A percentile compares a stretch with the other conserved stretches of the same genome.
Conservation (phyloP, 2,329 filamentous ascomycete genomes). For the Gnomoniopsis smithogilvyi region DNA sequence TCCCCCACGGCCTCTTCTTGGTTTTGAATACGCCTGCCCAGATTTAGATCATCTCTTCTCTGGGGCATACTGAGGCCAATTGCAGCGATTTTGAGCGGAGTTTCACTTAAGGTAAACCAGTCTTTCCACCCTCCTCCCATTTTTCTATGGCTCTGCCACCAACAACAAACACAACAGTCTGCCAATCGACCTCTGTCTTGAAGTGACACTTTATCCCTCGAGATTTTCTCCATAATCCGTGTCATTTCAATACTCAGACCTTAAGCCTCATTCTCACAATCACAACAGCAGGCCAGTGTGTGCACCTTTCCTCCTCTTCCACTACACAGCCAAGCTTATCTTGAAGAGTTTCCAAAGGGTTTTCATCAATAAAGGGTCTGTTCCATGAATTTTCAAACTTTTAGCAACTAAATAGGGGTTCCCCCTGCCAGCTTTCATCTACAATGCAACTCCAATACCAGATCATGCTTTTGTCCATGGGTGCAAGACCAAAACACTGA, state of each 20-base stretch:
- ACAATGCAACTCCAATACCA: too few relatives aligned
- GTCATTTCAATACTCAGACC: background rate
- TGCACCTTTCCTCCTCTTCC: background rate
- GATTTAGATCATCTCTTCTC: slow-evolving; percentile 17
- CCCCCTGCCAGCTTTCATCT: too few relatives aligned
- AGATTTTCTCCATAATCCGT: too few relatives aligned
- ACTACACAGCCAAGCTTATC: background rate
- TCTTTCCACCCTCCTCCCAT: background rate
- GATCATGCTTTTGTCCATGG: too few relatives aligned
- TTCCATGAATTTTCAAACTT: too few relatives aligned
- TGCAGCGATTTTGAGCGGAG: slow-evolving; percentile 15
- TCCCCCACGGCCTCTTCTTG: background rate
- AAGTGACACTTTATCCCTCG: too few relatives aligned
- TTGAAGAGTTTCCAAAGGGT: background rate
- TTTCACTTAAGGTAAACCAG: slow-evolving; percentile 9
- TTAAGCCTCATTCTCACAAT: background rate
- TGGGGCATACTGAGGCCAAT: slow-evolving; percentile 4
- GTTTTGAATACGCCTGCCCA: slow-evolving; percentile 17
- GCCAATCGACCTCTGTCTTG: background rate
- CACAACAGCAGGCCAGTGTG: background rate
- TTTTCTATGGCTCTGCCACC: background rate
- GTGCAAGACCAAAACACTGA: too few relatives aligned
- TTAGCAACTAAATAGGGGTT: too few relatives aligned
- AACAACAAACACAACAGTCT: background rate
- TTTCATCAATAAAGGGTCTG: background rate